Conservation (phyloP, 345 rosid species). For the Eucalyptus paniculata region DNA sequence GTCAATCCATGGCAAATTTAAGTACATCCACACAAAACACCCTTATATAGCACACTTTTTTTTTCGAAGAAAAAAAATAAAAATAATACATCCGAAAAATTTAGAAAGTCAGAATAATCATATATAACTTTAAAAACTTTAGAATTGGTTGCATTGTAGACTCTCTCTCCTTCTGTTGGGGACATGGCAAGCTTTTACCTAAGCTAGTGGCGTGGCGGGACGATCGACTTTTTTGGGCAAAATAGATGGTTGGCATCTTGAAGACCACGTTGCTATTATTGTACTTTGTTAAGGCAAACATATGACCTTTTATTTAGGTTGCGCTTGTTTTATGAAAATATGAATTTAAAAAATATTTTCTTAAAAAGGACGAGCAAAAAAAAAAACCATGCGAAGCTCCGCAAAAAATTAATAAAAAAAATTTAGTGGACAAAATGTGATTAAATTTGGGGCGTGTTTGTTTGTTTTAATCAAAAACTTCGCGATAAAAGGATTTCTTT, state of each 20-base stretch:
- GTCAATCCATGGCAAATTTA: not conserved
- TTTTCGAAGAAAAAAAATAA: too few relatives aligned
- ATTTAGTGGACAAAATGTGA: not conserved
- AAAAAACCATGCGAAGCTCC: not conserved
- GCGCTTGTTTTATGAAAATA: rapidly evolving
- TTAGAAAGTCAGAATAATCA: not conserved
- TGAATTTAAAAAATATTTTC: too few relatives aligned
- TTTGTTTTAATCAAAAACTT: too few relatives aligned
- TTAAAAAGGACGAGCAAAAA: too few relatives aligned
- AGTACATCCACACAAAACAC: not conserved
- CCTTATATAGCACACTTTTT: not conserved
- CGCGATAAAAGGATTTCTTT: rapidly evolving
- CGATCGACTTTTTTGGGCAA: rapidly evolving
- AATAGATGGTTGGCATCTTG: rapidly evolving
- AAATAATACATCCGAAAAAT: not conserved
- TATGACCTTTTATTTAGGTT: too few relatives aligned
- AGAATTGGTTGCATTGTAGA: rapidly evolving
- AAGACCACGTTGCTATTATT: rapidly evolving
- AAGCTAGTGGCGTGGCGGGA: rapidly evolving
- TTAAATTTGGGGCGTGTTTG: rapidly evolving
- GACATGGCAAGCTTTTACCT: too few relatives aligned
- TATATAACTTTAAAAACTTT: too few relatives aligned
- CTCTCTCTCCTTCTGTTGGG: not conserved
- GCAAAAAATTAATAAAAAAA: not conserved
- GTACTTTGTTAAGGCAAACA: too few relatives aligned